phyloP scores from a whole-genome alignment of 1,284 basidiomycete genomes.

The Malassezia restricta region DNA sequence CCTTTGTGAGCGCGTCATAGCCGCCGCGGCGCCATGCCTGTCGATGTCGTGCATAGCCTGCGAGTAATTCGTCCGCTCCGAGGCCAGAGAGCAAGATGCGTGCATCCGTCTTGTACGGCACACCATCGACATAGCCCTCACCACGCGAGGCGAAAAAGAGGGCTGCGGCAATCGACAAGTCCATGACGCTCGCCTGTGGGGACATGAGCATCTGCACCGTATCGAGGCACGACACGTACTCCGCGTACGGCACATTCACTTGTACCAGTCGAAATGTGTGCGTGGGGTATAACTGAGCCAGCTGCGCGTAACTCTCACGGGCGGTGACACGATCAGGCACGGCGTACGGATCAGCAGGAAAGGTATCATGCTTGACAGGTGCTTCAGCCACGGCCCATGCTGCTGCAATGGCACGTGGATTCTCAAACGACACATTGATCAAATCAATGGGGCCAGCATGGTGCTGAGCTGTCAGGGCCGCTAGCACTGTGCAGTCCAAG shows the following conservation, averaged over 20 bases:
- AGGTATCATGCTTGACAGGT: conserved; percentile 42
- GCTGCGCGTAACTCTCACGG: conserved; percentile 61
- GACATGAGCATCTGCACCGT: conserved; percentile 21
- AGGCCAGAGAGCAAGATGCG: conserved; percentile 78
- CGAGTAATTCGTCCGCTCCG: conserved; percentile 87
- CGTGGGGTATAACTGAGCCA: conserved; percentile 59
- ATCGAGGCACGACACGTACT: conserved; percentile 45
- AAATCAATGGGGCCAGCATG: conserved; percentile 63
- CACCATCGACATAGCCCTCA: not conserved
- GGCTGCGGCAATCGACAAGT: conserved; percentile 74
- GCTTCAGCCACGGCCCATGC: conserved; percentile 11
- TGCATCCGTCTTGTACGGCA: conserved; percentile 59
- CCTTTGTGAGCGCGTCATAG: conserved; percentile 56
- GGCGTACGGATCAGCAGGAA: conserved; percentile 45
- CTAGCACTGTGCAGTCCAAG: conserved; percentile 76
- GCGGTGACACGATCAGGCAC: conserved; percentile 84
- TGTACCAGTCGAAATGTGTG: conserved; percentile 85
- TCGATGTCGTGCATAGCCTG: conserved; percentile 82
- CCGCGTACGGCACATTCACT: conserved; percentile 69
- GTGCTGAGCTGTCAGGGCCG: conserved; percentile 58
- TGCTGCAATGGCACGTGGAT: conserved; percentile 57
- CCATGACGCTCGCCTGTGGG: conserved; percentile 31
- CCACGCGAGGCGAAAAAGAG: conserved; percentile 84
- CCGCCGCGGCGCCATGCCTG: conserved; percentile 53
- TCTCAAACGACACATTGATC: conserved; percentile 90